Evolutionary conservation across 257 asterid genomes (phyloP).

Genomic region (Plantago elongata): DNA sequence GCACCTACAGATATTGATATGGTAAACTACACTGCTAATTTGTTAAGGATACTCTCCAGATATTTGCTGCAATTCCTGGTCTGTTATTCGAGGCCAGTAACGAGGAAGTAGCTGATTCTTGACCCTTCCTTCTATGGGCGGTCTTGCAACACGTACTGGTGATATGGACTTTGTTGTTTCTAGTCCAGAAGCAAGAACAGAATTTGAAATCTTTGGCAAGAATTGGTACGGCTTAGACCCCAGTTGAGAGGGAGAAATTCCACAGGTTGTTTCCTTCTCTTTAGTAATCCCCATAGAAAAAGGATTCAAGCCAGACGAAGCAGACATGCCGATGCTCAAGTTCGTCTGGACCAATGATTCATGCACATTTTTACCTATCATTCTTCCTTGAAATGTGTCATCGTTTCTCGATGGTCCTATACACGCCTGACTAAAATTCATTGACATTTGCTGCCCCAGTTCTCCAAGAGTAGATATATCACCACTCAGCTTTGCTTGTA

Average conservation of each 20-base stretch:
- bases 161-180: constrained; percentile 50
- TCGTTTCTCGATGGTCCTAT: constrained; percentile 32
- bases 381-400: constrained; percentile 32
- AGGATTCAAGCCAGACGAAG: constrained; percentile 38
- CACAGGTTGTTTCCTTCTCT: constrained; percentile 44
- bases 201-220: constrained; percentile 62
- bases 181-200: constrained; percentile 44
- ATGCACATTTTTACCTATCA: constrained; percentile 25
- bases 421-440: constrained; percentile 33
- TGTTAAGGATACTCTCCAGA: constrained; percentile 92
- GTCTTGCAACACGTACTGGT: constrained; percentile 85
- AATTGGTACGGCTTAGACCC: constrained; percentile 58
- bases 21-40: neutral
- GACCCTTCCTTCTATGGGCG: constrained; percentile 89
- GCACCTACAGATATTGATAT: neutral
- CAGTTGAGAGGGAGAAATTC: constrained; percentile 50
- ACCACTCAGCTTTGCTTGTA: constrained; percentile 28
- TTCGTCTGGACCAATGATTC: constrained; percentile 56
- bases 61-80: constrained; percentile 89
- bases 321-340: constrained; percentile 69
- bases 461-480: constrained; percentile 36
- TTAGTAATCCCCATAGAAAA: constrained; percentile 34
- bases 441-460: constrained; percentile 35
- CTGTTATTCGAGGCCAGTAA: constrained; percentile 96
- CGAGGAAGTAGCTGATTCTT: constrained; percentile 97